Evolutionary conservation across 2,329 filamentous ascomycete genomes (phyloP).

Genomic region (Pseudogymnoascus sp.): DNA sequence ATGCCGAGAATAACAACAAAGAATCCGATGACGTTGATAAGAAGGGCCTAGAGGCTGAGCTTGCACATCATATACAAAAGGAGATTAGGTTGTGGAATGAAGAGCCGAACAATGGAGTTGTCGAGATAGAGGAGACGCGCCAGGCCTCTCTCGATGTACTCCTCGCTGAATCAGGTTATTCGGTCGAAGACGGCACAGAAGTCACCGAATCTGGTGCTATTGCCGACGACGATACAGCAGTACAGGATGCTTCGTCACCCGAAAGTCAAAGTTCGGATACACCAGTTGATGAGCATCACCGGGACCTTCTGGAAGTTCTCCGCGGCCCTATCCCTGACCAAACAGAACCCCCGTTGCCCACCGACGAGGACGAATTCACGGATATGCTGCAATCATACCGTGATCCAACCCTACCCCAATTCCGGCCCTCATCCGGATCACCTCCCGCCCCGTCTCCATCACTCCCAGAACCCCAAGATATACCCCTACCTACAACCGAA

Average conservation of each 20-base stretch:
- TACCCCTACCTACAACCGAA: conserved; percentile 10
- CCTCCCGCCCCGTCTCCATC: conserved; percentile 37
- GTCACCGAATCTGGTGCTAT: not conserved
- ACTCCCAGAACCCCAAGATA: conserved; percentile 17
- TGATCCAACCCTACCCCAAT: conserved; percentile 63
- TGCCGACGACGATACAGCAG: not conserved
- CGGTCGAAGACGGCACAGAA: conserved; percentile 14
- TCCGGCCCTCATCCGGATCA: conserved; percentile 37
- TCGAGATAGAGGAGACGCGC: conserved; percentile 25
- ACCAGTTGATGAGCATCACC: not conserved
- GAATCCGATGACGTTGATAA: not conserved
- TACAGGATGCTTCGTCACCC: not conserved
- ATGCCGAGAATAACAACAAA: not conserved
- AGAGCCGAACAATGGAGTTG: conserved; percentile 19
- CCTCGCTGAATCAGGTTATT: conserved; percentile 22
- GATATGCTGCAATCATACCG: conserved; percentile 25
- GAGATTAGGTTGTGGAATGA: conserved; percentile 2
- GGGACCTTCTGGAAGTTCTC: conserved; percentile 1
- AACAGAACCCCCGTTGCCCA: conserved; percentile 2
- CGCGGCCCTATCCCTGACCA: not conserved
- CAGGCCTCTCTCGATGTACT: conserved; percentile 24
- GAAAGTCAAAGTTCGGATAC: not conserved
- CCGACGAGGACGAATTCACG: not conserved
- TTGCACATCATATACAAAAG: not conserved
- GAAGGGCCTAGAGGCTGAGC: not conserved